Conservation (phyloP, 2,329 filamentous ascomycete genomes). For the Arachnomyces sp. region DNA sequence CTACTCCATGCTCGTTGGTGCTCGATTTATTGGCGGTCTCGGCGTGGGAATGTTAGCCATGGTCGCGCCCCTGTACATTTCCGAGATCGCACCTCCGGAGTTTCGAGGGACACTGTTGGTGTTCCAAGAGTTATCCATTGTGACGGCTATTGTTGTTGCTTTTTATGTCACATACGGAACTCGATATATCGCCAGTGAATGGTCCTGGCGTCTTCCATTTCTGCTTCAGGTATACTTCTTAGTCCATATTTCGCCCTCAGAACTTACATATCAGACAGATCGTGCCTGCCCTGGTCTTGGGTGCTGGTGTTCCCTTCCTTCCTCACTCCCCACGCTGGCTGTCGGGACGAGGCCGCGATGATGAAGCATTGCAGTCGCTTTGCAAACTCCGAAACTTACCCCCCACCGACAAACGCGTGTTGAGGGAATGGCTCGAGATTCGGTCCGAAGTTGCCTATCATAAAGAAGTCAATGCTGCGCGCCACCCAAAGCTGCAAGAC, state of each 20-base stretch:
- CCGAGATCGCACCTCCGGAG: slow-evolving; percentile 34
- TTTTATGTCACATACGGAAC: slow-evolving; percentile 38
- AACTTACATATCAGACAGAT: too few relatives aligned
- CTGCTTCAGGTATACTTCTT: too few relatives aligned
- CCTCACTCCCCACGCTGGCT: slow-evolving; percentile 70
- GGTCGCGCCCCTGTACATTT: slow-evolving; percentile 35
- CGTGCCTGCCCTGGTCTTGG: slow-evolving; percentile 52
- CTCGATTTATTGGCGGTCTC: slow-evolving; percentile 36
- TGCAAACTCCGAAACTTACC: slow-evolving; percentile 57
- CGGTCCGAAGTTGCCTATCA: slow-evolving; percentile 69
- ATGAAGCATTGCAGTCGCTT: slow-evolving; percentile 57
- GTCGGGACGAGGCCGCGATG: slow-evolving; percentile 59
- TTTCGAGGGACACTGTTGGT: slow-evolving; percentile 37
- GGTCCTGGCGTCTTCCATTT: slow-evolving; percentile 21
- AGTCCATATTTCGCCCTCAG: too few relatives aligned
- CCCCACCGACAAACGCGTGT: slow-evolving; percentile 59
- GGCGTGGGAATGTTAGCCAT: slow-evolving; percentile 37
- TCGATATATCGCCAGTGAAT: not conserved
- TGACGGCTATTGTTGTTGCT: slow-evolving; percentile 37
- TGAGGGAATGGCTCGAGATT: slow-evolving; percentile 71
- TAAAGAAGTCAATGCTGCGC: slow-evolving; percentile 33
- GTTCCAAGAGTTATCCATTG: slow-evolving; percentile 37
- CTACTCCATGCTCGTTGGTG: slow-evolving; percentile 27
- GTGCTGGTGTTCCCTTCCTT: slow-evolving; percentile 70
- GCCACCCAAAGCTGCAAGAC: slow-evolving; percentile 32